Percentiles rank a stretch among this genome's conserved stretches.
These are phyloP conservation scores for Mucor sp. DNA, from an alignment of 371 early-diverging fungal genomes.

Conservation along the genomic window DNA sequence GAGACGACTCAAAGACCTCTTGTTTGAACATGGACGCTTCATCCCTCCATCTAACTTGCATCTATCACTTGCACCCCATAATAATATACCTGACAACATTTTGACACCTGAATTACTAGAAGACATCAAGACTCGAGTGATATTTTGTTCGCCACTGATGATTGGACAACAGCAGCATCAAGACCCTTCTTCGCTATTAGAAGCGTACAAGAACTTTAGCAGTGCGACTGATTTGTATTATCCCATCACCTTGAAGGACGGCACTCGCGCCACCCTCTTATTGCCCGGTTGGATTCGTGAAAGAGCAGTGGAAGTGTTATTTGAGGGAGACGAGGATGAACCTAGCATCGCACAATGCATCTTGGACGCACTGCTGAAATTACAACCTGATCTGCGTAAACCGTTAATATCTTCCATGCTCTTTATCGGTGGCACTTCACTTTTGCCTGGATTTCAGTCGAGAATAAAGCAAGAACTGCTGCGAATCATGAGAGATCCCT, in stretches of 20 bases:
- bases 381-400: slow-evolving; percentile 76
- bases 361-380: slow-evolving; percentile 62
- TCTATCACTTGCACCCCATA: slow-evolving; percentile 46
- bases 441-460: slow-evolving; percentile 73
- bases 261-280: slow-evolving; percentile 52
- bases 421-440: slow-evolving; percentile 79
- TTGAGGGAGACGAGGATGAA: slow-evolving; percentile 81
- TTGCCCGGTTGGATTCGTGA: slow-evolving; percentile 92
- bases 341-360: slow-evolving; percentile 62
- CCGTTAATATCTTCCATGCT: slow-evolving; percentile 67
- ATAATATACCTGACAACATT: slow-evolving; percentile 37
- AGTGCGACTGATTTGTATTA: slow-evolving; percentile 61
- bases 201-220: slow-evolving; percentile 59
- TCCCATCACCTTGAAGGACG: slow-evolving; percentile 46
- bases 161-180: slow-evolving; percentile 43
- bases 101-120: slow-evolving; percentile 63
- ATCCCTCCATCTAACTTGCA: slow-evolving; percentile 50
- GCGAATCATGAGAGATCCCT: slow-evolving; percentile 46
- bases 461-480: slow-evolving; percentile 68
- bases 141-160: slow-evolving; percentile 69
- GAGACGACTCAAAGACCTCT: slow-evolving; percentile 57
- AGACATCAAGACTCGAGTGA: slow-evolving; percentile 70
- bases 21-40: slow-evolving; percentile 57
- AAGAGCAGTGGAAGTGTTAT: slow-evolving; percentile 78
- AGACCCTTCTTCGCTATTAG: slow-evolving; percentile 19